Base-by-base conservation (phyloP, 345 rosid genomes). In the Melaleuca quinquenervia region DNA sequence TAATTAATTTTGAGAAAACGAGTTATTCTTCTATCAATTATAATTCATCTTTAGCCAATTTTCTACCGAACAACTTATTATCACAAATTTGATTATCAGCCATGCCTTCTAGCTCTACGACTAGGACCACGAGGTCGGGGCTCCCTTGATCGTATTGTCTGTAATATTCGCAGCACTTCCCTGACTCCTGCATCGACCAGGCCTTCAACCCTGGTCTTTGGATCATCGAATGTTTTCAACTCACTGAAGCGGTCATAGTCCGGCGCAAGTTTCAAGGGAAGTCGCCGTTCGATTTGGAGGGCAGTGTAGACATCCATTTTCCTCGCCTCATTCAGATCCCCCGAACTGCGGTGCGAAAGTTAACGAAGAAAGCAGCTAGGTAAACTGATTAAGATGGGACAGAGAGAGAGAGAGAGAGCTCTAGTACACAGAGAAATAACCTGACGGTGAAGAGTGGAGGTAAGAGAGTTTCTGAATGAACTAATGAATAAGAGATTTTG, bases 141-240 rank as follows among this genome's bases (percentile, higher is more conserved):
- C 64, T 58, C 64, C 32, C 32, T n/a, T 1, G 16, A 58, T 32
- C 64, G 26, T 26, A 6, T 58, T 58, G 26, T 32, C 64, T 29
- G 64, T 58, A 12, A 58, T n/a, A 58, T 58, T 14, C 32, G 29
- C 24, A 86, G 87, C 45, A 88, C 45, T 27, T 83, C 85, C 48
- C 83, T 5, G 53, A 88, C 18, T 6, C 89, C 87, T 0, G 84
- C 85, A 6, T 83, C 86, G 21, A 85, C 82, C 10, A 88, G 86
- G 7, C 86, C 89, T 49, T 84, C 83, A 50, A 88, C 85, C 20
- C 87, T 84, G 27, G 70, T 50, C 80, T 78, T 88, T 13, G 87
- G 20, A 14, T 88, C 86, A 22, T 88, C 87, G n/a, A 88, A 85
- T 6, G 89, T 84, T 62, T 62, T 85, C 64, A 88, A 26, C 70